phyloP scores from a whole-genome alignment of 2,329 filamentous ascomycete genomes.

The Xylaria sp. region DNA sequence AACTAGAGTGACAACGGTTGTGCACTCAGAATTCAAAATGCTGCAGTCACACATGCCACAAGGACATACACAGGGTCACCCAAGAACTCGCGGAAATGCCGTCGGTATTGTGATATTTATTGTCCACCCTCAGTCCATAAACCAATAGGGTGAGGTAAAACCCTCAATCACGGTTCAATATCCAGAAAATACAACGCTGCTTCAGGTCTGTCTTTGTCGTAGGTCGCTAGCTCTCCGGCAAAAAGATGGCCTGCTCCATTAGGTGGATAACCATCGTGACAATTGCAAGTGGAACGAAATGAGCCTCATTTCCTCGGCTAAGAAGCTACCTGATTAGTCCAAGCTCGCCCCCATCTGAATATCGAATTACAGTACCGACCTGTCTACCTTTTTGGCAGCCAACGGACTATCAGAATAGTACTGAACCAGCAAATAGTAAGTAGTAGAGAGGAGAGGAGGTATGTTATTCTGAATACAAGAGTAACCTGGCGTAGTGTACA shows the following conservation, averaged over 20 bases:
- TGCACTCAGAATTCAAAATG: background rate
- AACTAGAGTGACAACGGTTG: background rate
- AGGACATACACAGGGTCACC: background rate
- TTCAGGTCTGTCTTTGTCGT: background rate
- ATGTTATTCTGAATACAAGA: slow-evolving; percentile 12
- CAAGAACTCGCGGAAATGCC: slow-evolving; percentile 26
- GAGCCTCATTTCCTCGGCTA: slow-evolving; percentile 37
- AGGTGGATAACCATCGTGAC: slow-evolving; percentile 3
- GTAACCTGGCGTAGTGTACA: background rate
- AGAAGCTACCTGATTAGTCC: slow-evolving; percentile 34
- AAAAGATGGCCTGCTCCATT: background rate
- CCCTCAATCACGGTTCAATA: background rate
- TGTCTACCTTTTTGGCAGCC: slow-evolving; percentile 10
- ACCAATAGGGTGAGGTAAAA: slow-evolving; percentile 2
- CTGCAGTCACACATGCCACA: background rate
- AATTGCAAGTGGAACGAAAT: slow-evolving; percentile 28
- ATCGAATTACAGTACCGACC: slow-evolving; percentile 26
- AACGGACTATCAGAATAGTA: background rate
- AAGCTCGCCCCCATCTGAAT: slow-evolving; percentile 9
- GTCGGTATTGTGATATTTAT: slow-evolving; percentile 24
- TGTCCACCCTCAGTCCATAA: background rate
- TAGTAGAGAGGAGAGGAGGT: background rate
- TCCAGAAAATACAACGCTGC: background rate
- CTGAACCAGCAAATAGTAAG: background rate
- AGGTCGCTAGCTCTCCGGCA: slow-evolving; percentile 1